A percentile compares a stretch with the other conserved stretches of the same genome.
phyloP scores from a whole-genome alignment of 352 stramenopile genomes.

The Thraustochytrium striatum region DNA sequence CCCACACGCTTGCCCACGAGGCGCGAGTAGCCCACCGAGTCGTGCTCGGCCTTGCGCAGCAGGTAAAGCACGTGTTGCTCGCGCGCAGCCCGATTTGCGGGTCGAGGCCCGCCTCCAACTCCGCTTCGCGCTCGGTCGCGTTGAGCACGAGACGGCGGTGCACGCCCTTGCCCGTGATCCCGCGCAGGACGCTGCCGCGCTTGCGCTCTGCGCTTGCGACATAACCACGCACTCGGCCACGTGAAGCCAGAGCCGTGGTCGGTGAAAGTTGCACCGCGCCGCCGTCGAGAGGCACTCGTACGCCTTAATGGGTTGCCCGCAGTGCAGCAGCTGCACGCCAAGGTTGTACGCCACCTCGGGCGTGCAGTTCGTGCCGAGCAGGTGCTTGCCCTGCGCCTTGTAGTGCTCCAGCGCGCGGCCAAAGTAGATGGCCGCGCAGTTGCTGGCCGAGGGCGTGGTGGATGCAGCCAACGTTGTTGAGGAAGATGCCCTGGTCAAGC shows the following conservation, averaged over 20 bases:
- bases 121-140: background rate
- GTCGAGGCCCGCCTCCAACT: background rate
- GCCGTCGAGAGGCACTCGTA: constrained; percentile 82
- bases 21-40: background rate
- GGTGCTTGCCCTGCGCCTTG: constrained; percentile 20
- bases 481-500: constrained; percentile 63
- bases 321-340: constrained; percentile 75
- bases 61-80: constrained; percentile 39
- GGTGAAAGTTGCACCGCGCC: constrained; percentile 79
- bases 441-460: constrained; percentile 81
- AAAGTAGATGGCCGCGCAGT: constrained; percentile 84
- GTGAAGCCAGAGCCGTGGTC: constrained; percentile 81
- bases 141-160: constrained; percentile 72
- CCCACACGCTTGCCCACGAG: background rate
- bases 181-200: constrained; percentile 23
- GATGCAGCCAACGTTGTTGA: constrained; percentile 86
- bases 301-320: constrained; percentile 70
- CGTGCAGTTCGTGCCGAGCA: constrained; percentile 57
- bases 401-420: constrained; percentile 69
- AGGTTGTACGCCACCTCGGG: constrained; percentile 80
- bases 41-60: constrained; percentile 6
- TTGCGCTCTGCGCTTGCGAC: constrained; percentile 60
- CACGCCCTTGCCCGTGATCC: constrained; percentile 68
- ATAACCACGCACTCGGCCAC: constrained; percentile 83
- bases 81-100: constrained; percentile 14